Conservation (phyloP, 345 rosid species). For the Dipteronia sinensis region DNA sequence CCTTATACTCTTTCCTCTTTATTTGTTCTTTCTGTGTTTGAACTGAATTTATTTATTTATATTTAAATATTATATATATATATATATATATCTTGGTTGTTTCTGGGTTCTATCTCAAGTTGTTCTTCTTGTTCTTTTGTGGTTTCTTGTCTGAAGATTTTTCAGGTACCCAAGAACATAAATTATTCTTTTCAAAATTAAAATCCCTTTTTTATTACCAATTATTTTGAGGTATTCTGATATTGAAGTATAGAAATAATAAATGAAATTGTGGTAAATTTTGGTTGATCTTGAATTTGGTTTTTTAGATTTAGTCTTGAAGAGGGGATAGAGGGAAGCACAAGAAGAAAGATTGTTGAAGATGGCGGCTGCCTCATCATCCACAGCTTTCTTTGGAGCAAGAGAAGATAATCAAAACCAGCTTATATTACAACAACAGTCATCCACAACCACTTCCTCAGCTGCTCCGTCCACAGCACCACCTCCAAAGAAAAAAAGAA, state of each 20-base stretch:
- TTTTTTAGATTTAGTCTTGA: conserved; percentile 29
- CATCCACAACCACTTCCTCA: conserved; percentile 43
- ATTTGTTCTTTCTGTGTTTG: conserved; percentile 41
- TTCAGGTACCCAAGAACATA: not conserved
- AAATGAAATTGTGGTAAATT: not conserved
- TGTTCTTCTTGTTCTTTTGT: not conserved
- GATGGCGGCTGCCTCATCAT: conserved; percentile 50
- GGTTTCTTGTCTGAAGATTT: conserved; percentile 9
- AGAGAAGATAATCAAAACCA: conserved; percentile 42
- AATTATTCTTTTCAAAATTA: too few relatives aligned
- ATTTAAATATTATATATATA: too few relatives aligned
- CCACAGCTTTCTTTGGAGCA: conserved; percentile 28
- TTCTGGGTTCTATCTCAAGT: conserved; percentile 25
- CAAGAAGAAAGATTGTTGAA: conserved; percentile 21
- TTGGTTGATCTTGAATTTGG: not conserved
- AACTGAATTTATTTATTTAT: conserved; percentile 5
- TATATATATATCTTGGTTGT: conserved; percentile 26
- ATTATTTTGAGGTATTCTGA: not conserved
- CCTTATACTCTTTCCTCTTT: conserved; percentile 36
- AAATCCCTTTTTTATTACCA: too few relatives aligned
- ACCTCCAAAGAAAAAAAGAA: conserved; percentile 69
- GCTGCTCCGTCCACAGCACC: conserved; percentile 38
- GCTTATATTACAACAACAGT: conserved; percentile 42
- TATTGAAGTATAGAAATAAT: not conserved
- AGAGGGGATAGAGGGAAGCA: conserved; percentile 18